Conservation (phyloP, 805 yeast species). For the Candida coleopterorum region DNA sequence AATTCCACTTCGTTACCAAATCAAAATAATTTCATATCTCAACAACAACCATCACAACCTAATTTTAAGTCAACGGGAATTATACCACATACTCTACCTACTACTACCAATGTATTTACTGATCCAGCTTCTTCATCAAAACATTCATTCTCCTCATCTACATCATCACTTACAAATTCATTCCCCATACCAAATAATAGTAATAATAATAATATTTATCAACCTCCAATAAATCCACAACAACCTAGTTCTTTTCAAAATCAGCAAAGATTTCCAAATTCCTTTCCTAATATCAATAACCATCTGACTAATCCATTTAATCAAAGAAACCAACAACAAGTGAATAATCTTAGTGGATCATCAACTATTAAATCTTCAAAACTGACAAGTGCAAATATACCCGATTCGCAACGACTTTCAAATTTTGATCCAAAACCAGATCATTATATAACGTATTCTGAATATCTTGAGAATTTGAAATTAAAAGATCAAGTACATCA, state of each 20-base stretch:
- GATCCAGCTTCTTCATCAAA: conserved; percentile 32
- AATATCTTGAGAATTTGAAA: conserved; percentile 30
- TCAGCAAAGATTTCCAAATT: conserved; percentile 8
- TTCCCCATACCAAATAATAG: conserved; percentile 3
- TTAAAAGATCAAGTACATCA: conserved; percentile 10
- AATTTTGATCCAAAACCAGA: conserved; percentile 25
- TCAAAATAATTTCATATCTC: conserved; percentile 12
- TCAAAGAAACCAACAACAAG: conserved; percentile 1
- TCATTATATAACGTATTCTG: conserved; percentile 40
- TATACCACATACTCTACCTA: conserved; percentile 42
- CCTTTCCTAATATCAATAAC: conserved; percentile 6
- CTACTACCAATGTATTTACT: conserved; percentile 52
- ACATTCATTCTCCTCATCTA: conserved; percentile 1
- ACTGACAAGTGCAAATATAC: too few relatives aligned
- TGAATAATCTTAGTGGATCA: background rate
- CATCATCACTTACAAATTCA: conserved; percentile 10
- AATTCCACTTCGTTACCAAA: conserved; percentile 20
- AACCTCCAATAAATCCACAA: conserved; percentile 9
- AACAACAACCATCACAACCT: conserved; percentile 5
- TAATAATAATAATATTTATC: conserved; percentile 1
- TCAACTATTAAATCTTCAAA: conserved; percentile 7
- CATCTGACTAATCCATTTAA: background rate
- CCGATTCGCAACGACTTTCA: background rate
- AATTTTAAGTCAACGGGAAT: conserved; percentile 12
- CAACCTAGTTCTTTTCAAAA: conserved; percentile 10